These are phyloP conservation scores for Daldinia vernicosa DNA, from an alignment of 495 filamentous ascomycete species.

Conservation along the genomic window DNA sequence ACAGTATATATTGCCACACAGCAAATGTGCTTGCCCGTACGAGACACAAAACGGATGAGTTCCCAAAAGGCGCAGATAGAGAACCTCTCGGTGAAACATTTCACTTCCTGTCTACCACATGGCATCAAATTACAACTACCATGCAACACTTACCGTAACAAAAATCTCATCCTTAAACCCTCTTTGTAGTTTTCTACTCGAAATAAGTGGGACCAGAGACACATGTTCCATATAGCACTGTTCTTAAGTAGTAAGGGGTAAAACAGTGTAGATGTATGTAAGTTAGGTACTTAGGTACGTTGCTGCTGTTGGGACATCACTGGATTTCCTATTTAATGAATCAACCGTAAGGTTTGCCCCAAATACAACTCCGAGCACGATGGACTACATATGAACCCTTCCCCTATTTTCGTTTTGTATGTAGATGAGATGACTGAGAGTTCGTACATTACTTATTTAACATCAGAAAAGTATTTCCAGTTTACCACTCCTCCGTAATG, in stretches of 20 bases:
- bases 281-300: no score
- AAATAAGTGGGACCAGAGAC: background rate
- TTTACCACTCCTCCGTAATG: background rate
- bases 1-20: background rate
- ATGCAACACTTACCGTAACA: background rate
- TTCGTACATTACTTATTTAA: background rate
- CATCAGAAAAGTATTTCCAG: no score
- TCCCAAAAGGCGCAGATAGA: background rate
- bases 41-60: background rate
- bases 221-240: background rate
- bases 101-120: background rate
- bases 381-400: background rate
- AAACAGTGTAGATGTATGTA: no score
- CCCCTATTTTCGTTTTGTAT: background rate
- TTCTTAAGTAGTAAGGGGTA: no score
- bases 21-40: background rate
- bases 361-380: background rate
- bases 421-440: background rate
- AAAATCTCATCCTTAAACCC: background rate
- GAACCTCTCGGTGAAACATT: background rate
- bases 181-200: background rate
- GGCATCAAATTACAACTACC: background rate
- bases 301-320: background rate
- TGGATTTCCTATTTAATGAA: background rate
- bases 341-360: no score